A percentile compares a stretch with the other conserved stretches of the same genome.
These are phyloP conservation scores for Didymella sp. DNA, from an alignment of 2,329 filamentous ascomycete genomes.

Conservation along the genomic window DNA sequence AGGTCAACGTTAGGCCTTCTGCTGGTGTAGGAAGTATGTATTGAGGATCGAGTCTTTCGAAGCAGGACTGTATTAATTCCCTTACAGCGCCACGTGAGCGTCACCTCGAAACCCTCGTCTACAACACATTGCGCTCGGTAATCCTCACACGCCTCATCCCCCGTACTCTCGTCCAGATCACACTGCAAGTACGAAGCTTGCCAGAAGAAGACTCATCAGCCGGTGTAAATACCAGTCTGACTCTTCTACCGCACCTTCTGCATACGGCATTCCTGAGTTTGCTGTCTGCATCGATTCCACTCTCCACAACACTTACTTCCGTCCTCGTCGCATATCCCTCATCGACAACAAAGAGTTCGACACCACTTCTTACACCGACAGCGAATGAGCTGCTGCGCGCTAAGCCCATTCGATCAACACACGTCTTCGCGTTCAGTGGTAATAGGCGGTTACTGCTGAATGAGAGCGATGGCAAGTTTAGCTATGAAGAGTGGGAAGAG, in stretches of 20 bases:
- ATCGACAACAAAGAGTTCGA: slow-evolving; percentile 63
- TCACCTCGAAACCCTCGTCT: slow-evolving; percentile 79
- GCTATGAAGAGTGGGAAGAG: slow-evolving; percentile 75
- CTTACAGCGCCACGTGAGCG: slow-evolving; percentile 58
- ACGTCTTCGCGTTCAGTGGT: slow-evolving; percentile 79
- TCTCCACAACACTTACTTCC: slow-evolving; percentile 79
- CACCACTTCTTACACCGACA: slow-evolving; percentile 61
- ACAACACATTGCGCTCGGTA: slow-evolving; percentile 74
- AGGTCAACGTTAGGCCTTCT: slow-evolving; percentile 87
- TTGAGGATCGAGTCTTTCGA: neutral
- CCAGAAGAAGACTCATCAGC: slow-evolving; percentile 72
- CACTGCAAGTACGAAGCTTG: slow-evolving; percentile 75
- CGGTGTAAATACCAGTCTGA: slow-evolving; percentile 70
- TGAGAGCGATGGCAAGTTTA: slow-evolving; percentile 83
- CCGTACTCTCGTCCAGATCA: slow-evolving; percentile 78
- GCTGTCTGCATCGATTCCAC: slow-evolving; percentile 80
- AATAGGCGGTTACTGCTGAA: slow-evolving; percentile 74
- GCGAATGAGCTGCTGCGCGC: slow-evolving; percentile 67
- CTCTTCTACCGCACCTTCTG: slow-evolving; percentile 80
- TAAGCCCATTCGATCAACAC: slow-evolving; percentile 78
- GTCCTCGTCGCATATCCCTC: slow-evolving; percentile 81
- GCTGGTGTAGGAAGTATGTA: slow-evolving; percentile 78
- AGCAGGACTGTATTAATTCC: neutral
- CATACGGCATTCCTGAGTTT: slow-evolving; percentile 85
- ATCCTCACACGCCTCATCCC: slow-evolving; percentile 79